Evolutionary conservation across 768 basidiomycete species (phyloP).

Genomic region (Calvatia gigantea): DNA sequence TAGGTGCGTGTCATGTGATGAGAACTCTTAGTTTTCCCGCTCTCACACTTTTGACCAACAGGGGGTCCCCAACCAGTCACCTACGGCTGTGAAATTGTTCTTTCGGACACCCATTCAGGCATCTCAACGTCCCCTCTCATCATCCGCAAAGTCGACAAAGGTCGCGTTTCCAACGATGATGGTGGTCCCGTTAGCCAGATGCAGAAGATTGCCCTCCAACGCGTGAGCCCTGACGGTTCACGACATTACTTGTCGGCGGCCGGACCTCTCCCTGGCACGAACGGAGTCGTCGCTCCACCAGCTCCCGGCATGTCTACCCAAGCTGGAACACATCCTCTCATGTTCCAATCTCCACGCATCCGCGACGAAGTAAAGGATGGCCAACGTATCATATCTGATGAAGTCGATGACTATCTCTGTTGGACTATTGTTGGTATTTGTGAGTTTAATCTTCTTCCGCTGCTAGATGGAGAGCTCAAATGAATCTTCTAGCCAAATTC

Average conservation of each 20-base stretch:
- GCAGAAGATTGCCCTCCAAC: slow-evolving; percentile 92
- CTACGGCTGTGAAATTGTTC: slow-evolving; percentile 85
- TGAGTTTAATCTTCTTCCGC: slow-evolving; percentile 36
- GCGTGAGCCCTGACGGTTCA: slow-evolving; percentile 77
- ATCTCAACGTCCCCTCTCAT: slow-evolving; percentile 82
- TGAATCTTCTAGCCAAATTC: slow-evolving; percentile 67
- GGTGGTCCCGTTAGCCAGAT: slow-evolving; percentile 94
- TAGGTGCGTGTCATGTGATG: slow-evolving; percentile 67
- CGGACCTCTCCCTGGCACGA: slow-evolving; percentile 77
- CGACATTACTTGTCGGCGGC: slow-evolving; percentile 89
- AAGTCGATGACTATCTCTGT: slow-evolving; percentile 92
- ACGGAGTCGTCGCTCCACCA: slow-evolving; percentile 64
- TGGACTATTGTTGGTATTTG: slow-evolving; percentile 97
- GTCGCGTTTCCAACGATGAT: slow-evolving; percentile 80
- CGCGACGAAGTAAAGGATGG: slow-evolving; percentile 82
- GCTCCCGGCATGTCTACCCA: slow-evolving; percentile 74
- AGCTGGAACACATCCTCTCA: slow-evolving; percentile 74
- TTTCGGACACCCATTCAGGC: slow-evolving; percentile 82
- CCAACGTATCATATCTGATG: slow-evolving; percentile 70
- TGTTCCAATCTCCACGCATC: slow-evolving; percentile 78
- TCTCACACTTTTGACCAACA: slow-evolving; percentile 39
- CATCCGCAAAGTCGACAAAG: slow-evolving; percentile 92
- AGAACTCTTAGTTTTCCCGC: slow-evolving; percentile 25
- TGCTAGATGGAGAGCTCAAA: slow-evolving; percentile 2
- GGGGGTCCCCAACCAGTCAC: slow-evolving; percentile 81